phyloP scores from a whole-genome alignment of 495 filamentous ascomycete species.

The Barbatosphaeria neglecta region DNA sequence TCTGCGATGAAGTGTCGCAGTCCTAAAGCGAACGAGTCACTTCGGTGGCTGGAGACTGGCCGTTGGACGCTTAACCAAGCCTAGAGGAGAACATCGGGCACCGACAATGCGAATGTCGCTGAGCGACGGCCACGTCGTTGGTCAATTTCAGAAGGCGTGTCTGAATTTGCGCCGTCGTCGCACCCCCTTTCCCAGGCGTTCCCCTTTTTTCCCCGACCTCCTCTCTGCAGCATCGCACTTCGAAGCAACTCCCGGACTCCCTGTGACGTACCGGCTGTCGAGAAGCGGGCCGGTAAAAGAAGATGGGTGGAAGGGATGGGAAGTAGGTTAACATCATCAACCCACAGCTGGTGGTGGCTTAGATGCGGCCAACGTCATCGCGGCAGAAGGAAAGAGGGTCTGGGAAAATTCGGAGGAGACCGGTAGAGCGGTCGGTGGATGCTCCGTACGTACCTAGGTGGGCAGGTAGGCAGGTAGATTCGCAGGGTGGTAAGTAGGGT shows the following conservation, averaged over 20 bases:
- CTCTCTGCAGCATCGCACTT: not conserved
- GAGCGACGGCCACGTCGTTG: not conserved
- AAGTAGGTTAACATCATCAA: not conserved
- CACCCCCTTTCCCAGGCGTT: no score
- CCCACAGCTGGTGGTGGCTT: not conserved
- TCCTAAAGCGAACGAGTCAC: not conserved
- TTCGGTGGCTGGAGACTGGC: not conserved
- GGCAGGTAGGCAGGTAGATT: no score
- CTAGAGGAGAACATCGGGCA: not conserved
- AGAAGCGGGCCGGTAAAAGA: not conserved
- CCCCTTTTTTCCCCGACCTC: not conserved
- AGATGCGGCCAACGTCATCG: not conserved
- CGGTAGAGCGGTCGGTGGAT: no score
- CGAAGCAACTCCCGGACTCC: not conserved
- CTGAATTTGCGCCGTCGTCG: not conserved
- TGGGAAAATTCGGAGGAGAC: not conserved
- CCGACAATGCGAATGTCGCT: not conserved
- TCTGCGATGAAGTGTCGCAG: not conserved
- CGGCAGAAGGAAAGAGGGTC: not conserved
- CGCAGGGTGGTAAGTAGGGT: no score
- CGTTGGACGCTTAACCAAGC: not conserved
- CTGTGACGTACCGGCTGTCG: no score
- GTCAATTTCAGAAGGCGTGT: not conserved
- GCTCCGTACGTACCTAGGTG: no score
- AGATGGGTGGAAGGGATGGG: not conserved